These are phyloP conservation scores for Anaeramoeba flamelloides DNA, from an alignment of 78 protist genomes.

Conservation along the genomic window DNA sequence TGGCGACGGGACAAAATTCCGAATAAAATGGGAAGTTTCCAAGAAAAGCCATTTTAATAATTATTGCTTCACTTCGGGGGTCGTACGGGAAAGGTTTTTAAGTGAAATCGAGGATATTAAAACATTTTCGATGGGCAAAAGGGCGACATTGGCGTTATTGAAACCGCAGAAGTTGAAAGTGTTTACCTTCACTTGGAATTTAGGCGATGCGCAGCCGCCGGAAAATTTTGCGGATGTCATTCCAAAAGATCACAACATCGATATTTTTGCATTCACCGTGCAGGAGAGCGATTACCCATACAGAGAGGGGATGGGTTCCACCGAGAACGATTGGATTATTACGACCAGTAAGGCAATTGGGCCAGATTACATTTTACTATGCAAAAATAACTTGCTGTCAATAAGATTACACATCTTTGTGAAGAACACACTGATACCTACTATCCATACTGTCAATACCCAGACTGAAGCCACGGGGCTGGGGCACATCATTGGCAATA, in stretches of 20 bases:
- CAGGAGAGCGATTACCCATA: background rate
- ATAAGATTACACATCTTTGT: background rate
- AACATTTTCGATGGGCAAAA: background rate
- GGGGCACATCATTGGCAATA: background rate
- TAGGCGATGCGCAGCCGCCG: background rate
- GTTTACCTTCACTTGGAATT: background rate
- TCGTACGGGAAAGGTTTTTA: background rate
- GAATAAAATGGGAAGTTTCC: background rate
- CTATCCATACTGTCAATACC: background rate
- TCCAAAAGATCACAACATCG: background rate
- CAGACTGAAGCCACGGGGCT: background rate
- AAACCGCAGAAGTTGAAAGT: background rate
- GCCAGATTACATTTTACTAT: background rate
- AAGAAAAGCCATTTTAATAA: background rate
- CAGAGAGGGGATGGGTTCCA: background rate
- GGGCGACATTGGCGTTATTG: background rate
- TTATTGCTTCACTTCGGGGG: background rate
- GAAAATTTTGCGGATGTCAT: background rate
- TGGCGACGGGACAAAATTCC: background rate
- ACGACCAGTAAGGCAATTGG: background rate
- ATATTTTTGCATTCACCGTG: background rate
- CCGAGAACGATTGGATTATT: background rate
- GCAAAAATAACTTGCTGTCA: background rate
- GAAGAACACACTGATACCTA: background rate
- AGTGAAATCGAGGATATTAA: background rate